phyloP scores from a whole-genome alignment of 768 basidiomycete species.

The Russula sp. region DNA sequence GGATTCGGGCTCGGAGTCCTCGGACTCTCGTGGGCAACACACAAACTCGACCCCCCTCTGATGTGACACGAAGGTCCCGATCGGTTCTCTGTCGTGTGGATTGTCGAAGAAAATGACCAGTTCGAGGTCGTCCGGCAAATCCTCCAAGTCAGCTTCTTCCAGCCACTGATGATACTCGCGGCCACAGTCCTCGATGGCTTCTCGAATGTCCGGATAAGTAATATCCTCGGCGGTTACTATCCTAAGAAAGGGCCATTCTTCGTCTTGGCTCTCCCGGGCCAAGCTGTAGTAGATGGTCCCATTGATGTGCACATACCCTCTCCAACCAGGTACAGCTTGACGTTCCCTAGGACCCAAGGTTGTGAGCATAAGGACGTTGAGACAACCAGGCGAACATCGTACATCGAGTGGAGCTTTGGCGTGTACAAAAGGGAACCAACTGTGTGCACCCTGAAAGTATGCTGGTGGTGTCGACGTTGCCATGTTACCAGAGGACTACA shows the following conservation, averaged over 20 bases:
- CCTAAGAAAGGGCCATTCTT: background rate
- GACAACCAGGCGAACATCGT: background rate
- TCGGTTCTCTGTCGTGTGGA: background rate
- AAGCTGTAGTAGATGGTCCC: slow-evolving; percentile 11
- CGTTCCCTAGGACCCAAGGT: background rate
- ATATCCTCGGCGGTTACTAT: slow-evolving; percentile 5
- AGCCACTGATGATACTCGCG: slow-evolving; percentile 6
- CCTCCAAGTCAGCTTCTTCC: slow-evolving; percentile 14
- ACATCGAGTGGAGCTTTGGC: slow-evolving; percentile 3
- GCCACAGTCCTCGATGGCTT: background rate
- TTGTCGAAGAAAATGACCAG: slow-evolving; percentile 3
- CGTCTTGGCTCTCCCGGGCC: background rate
- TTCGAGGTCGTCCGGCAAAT: slow-evolving; percentile 9
- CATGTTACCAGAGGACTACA: background rate
- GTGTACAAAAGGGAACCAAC: background rate
- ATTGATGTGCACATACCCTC: slow-evolving; percentile 5
- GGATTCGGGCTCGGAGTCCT: background rate
- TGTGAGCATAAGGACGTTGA: background rate
- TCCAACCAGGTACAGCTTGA: background rate
- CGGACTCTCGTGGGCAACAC: background rate
- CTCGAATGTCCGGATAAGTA: background rate
- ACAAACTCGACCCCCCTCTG: slow-evolving; percentile 3
- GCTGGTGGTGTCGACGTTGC: background rate
- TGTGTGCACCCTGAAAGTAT: too few relatives aligned
- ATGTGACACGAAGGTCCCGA: slow-evolving; percentile 9